Conservation (phyloP, 768 basidiomycete species). For the Cystoderma amianthinum region DNA sequence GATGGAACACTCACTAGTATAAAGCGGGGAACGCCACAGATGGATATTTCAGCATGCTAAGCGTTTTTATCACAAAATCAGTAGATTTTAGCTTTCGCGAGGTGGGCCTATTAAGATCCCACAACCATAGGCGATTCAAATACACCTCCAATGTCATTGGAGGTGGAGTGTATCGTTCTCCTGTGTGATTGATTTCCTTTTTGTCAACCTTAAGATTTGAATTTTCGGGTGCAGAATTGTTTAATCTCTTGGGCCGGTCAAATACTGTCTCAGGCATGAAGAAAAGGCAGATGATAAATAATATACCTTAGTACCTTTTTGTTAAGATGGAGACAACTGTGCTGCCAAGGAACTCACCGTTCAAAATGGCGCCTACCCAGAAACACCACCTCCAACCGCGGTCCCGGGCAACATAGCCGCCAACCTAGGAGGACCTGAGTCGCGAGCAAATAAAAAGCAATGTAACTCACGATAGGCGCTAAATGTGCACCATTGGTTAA, state of each 20-base stretch:
- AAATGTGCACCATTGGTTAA: constrained; percentile 32
- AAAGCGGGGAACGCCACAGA: constrained; percentile 28
- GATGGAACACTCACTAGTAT: constrained; percentile 20
- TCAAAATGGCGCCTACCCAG: constrained; percentile 35
- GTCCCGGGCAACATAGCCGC: constrained; percentile 28
- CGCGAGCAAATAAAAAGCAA: neutral
- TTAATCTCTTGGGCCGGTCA: constrained; percentile 18
- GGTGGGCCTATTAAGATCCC: constrained; percentile 20
- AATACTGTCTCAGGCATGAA: constrained; percentile 36
- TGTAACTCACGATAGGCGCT: constrained; percentile 27
- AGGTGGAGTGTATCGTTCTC: constrained; percentile 18
- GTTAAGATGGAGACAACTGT: too few relatives aligned
- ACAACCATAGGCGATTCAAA: constrained; percentile 20
- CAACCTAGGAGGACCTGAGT: constrained; percentile 14
- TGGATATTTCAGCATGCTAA: constrained; percentile 33
- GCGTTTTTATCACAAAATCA: constrained; percentile 24
- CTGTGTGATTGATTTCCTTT: constrained; percentile 4
- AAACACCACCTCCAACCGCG: constrained; percentile 38
- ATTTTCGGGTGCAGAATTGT: too few relatives aligned
- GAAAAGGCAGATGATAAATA: constrained; percentile 27
- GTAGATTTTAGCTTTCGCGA: constrained; percentile 16
- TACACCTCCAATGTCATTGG: constrained; percentile 15
- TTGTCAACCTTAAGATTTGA: constrained; percentile 6
- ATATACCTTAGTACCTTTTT: constrained; percentile 12
- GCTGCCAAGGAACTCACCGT: constrained; percentile 18